Conservation (phyloP, 345 rosid species). For the Chamaenerion angustifolium region DNA sequence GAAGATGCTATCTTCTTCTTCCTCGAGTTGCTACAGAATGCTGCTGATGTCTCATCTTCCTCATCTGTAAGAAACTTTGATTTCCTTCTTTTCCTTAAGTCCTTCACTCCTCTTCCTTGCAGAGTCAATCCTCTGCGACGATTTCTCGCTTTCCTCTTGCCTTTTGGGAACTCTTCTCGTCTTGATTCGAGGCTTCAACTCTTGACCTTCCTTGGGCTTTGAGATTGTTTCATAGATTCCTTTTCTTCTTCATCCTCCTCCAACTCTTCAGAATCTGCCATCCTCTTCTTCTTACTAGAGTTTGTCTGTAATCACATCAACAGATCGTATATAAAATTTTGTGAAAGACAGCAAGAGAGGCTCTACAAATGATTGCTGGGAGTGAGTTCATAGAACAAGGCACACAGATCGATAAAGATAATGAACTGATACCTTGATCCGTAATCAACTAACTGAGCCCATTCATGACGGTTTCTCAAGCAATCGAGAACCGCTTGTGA, state of each 20-base stretch:
- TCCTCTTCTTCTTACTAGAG: constrained; percentile 74
- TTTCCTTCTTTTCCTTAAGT: constrained; percentile 44
- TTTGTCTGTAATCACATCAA: constrained; percentile 40
- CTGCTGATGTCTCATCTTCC: constrained; percentile 24
- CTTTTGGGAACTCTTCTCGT: constrained; percentile 82
- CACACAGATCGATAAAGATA: neutral
- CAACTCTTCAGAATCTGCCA: constrained; percentile 46
- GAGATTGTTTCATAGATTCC: constrained; percentile 20
- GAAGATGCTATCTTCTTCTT: constrained; percentile 39
- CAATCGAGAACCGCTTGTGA: constrained; percentile 99
- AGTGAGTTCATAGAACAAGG: neutral
- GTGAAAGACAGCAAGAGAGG: too few relatives aligned
- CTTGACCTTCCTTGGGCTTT: constrained; percentile 26
- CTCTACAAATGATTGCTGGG: too few relatives aligned
- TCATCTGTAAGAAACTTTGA: constrained; percentile 29
- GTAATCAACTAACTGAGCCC: constrained; percentile 96
- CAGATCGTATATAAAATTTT: too few relatives aligned
- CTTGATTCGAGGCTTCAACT: constrained; percentile 44
- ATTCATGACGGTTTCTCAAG: constrained; percentile 86
- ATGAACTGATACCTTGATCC: constrained; percentile 78
- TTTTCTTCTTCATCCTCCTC: constrained; percentile 57
- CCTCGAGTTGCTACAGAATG: constrained; percentile 3
- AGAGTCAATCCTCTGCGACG: constrained; percentile 60
- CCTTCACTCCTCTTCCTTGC: constrained; percentile 73
- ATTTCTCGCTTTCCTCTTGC: constrained; percentile 80